phyloP scores from a whole-genome alignment of 805 yeast species.

The Komagataella phaffii region DNA sequence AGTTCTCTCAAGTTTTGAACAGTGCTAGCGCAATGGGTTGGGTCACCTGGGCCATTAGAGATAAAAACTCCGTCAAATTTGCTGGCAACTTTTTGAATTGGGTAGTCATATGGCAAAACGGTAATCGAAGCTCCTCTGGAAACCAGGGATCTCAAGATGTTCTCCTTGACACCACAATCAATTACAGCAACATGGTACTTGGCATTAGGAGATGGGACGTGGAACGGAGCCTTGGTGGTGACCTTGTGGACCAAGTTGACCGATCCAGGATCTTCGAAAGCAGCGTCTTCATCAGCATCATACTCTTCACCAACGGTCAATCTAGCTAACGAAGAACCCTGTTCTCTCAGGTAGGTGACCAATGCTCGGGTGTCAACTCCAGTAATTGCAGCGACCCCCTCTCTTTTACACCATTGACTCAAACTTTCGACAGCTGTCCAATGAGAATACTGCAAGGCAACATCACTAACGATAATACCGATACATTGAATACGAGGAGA shows the following conservation, averaged over 20 bases:
- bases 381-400: conserved; percentile 90
- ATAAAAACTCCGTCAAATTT: conserved; percentile 92
- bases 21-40: conserved; percentile 77
- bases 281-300: conserved; percentile 86
- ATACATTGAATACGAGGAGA: conserved; percentile 84
- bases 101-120: conserved; percentile 93
- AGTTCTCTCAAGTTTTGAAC: conserved; percentile 61
- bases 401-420: conserved; percentile 92
- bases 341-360: conserved; percentile 86
- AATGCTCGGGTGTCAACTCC: conserved; percentile 97
- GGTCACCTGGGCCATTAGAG: conserved; percentile 97
- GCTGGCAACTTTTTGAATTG: conserved; percentile 79
- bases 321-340: conserved; percentile 88
- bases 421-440: conserved; percentile 98
- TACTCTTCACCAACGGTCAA: conserved; percentile 84
- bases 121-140: conserved; percentile 93
- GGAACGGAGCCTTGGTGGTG: conserved; percentile 91
- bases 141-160: conserved; percentile 86
- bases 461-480: conserved; percentile 94
- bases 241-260: conserved; percentile 87
- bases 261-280: conserved; percentile 81
- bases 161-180: conserved; percentile 98
- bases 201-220: conserved; percentile 50
- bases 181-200: conserved; percentile 78
- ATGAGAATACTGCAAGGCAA: conserved; percentile 91